Base-by-base conservation (phyloP, 2,329 filamentous ascomycete genomes). In the Colletotrichum sp. region DNA sequence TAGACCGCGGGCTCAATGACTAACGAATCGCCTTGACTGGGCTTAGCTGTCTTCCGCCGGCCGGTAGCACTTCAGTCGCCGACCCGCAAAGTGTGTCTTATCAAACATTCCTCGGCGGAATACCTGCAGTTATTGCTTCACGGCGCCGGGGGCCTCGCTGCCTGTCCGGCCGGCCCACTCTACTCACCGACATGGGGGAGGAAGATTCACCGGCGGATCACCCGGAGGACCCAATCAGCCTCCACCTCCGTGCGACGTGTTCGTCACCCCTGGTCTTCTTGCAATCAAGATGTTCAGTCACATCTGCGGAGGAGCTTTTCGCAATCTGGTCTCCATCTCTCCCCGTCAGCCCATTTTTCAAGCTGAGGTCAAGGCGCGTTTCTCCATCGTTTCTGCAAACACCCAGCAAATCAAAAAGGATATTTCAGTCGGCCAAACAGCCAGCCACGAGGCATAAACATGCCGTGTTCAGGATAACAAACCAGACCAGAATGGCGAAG, bases 361-460 rank as follows among this genome's bases (percentile, higher is more conserved):
- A 73, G 69, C 55, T 64, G 73, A 68, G 73, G 73, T 76, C 73
- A 73, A 30, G 70, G 70, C 64, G 73, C 29, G 70, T 63, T 73
- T 69, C 69, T 72, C 69, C 69, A 64, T 64, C 32, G 39, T 49
- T 57, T 76, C 52, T 57, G 30, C 64, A 68, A 55, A 61, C 52
- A 49, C n/a, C 30, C 44, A 25, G 22, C 27, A 22, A 29, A 5
- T 30, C 25, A 62, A 52, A 30, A 22, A 16, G 16, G 22, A 19
- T 49, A 25, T 34, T 11, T 34, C 29, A 22, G 59, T 32, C 59
- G 32, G 59, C 59, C 59, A 34, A 16, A 19, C 55, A 30, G 22
- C 57, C 57, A 70, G 57, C 57, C 68, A 34, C 34, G 36, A 62
- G 68, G 68, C 68, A 63, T 25, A 34, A 32, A 44, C 19, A 25